Conservation (phyloP, 164 flowering plant genomes). For the Berberis vulgaris region DNA sequence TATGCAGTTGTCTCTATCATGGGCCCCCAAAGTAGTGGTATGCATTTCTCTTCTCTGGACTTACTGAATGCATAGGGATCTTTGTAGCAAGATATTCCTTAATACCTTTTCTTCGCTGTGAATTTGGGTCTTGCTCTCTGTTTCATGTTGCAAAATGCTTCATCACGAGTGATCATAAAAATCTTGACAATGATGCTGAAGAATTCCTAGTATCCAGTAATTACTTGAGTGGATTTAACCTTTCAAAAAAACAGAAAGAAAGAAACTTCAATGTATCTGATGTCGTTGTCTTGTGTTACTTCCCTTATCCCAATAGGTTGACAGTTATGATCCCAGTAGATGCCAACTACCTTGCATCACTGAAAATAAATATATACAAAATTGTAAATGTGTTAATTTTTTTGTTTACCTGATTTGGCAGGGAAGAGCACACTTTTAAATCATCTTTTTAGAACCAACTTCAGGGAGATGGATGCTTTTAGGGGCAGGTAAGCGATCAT, state of each 20-base stretch:
- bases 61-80: neutral
- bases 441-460: constrained; percentile 75
- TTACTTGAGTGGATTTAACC: neutral
- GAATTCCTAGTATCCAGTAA: neutral
- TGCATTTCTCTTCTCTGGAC: constrained; percentile 11
- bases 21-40: constrained; percentile 99
- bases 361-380: neutral
- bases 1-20: constrained; percentile 95
- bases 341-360: neutral
- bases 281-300: neutral
- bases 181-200: neutral
- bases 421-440: constrained; percentile 94
- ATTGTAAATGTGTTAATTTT: neutral
- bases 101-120: neutral
- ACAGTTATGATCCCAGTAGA: neutral
- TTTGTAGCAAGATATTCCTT: neutral
- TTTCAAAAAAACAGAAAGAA: neutral
- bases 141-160: neutral
- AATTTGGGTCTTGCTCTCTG: neutral
- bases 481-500: constrained; percentile 59
- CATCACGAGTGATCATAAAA: neutral
- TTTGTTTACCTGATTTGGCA: constrained; percentile 16
- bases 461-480: constrained; percentile 95
- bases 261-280: neutral
- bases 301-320: neutral